Percentiles rank a stretch among this genome's conserved stretches.
Evolutionary conservation across 805 yeast genomes (phyloP).

Genomic region (Hanseniaspora singularis): DNA sequence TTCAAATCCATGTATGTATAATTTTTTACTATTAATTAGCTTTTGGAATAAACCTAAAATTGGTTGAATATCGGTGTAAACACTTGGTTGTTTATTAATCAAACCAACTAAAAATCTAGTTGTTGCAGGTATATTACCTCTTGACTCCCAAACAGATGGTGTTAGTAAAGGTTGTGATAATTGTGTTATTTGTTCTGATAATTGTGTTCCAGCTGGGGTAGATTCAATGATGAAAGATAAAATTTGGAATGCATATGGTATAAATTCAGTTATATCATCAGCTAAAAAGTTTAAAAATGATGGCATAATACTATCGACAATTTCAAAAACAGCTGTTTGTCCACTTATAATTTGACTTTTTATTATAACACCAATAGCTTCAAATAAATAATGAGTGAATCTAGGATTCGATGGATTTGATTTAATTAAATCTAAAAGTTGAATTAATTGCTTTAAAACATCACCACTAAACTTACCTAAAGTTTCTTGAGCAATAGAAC

Average conservation of each 20-base stretch:
- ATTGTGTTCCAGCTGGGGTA: constrained; percentile 35
- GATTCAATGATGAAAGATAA: constrained; percentile 63
- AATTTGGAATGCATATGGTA: constrained; percentile 87
- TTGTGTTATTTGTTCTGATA: constrained; percentile 55
- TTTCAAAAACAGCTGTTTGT: constrained; percentile 18
- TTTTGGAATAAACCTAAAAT: constrained; percentile 94
- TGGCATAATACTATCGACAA: constrained; percentile 46
- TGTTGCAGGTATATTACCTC: constrained; percentile 89
- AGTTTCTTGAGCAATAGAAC: constrained; percentile 58
- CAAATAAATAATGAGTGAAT: constrained; percentile 83
- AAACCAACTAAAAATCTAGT: constrained; percentile 67
- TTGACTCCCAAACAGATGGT: constrained; percentile 86
- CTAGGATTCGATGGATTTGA: constrained; percentile 92
- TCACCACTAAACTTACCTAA: constrained; percentile 38
- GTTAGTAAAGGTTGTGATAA: constrained; percentile 72
- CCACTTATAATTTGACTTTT: constrained; percentile 36
- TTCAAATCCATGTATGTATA: constrained; percentile 78
- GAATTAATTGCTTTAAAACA: constrained; percentile 50
- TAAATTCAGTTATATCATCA: constrained; percentile 83
- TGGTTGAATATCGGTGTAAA: constrained; percentile 49
- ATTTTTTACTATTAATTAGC: constrained; percentile 68
- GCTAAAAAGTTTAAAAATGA: constrained; percentile 54
- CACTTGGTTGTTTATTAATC: constrained; percentile 30
- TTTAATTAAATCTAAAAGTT: constrained; percentile 57
- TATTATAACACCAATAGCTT: constrained; percentile 67